Evolutionary conservation across 2,329 filamentous ascomycete species (phyloP), one percentile per base, ranked within the genome.

Genomic region (Trichophyton rubrum): DNA sequence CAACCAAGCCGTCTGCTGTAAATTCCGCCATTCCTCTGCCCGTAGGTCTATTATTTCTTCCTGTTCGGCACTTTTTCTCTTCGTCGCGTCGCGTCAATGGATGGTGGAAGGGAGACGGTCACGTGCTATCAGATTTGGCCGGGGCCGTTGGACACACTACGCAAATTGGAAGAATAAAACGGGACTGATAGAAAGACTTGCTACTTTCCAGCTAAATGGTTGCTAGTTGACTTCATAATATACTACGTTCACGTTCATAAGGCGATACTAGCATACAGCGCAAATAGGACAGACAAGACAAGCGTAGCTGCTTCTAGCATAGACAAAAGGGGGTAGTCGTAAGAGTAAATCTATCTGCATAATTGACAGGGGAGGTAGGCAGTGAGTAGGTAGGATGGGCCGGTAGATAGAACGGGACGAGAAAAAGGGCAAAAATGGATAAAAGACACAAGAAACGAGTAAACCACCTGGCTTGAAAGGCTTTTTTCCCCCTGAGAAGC

Each of bases 1-100:
- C 27, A 30, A 30, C 27, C 27, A 30, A 2, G 27, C 27, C 6
- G 27, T 30, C 27, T 1, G 27, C 7, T 6, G 27, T 30, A 30
- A 7, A 30, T 30, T 13, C 33, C 1, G 2, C 33, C 13, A 38
- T 38, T 38, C 8, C 13, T 38, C 33, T 38, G 8, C 33, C 8
- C 3, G 3, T 13, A 3, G 3, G 33, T 38, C 33, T 38, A 30
- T 38, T 13, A 3, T 38, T 13, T 38, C 9, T 9, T 38, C 9
- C 9, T 13, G 3, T 38, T 38, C 33, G 8, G 3, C 33, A 9
- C 5, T 3, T 9, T 38, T 38, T 38, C 9, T 35, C 6, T n/a
- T 17, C 49, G 51, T 55, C 51, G 51, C 51, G 51, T 55, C 51
- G 51, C 51, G 51, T 55, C 8, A n/a, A n/a, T n/a, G n/a, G n/a